phyloP scores from a whole-genome alignment of 2,329 filamentous ascomycete genomes.

The Arthrinium phaeospermum region DNA sequence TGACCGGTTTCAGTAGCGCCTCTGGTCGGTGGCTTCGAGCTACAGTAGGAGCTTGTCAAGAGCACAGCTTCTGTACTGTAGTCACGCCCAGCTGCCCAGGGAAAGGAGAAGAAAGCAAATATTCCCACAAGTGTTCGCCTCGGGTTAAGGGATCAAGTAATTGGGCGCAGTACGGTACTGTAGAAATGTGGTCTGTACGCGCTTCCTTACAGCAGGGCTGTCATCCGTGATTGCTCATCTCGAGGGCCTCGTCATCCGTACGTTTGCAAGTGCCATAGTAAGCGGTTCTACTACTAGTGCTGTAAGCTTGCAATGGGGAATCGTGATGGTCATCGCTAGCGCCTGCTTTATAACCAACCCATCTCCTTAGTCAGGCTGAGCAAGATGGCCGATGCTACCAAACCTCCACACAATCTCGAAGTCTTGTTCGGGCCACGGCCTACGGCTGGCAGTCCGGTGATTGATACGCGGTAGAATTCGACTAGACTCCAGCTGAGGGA shows the following conservation, averaged over 20 bases:
- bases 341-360: background rate
- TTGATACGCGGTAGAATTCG: background rate
- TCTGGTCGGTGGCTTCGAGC: background rate
- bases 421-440: background rate
- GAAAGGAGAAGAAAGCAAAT: background rate
- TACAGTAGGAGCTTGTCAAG: slow-evolving; percentile 7
- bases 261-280: background rate
- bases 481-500: background rate
- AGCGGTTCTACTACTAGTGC: background rate
- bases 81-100: background rate
- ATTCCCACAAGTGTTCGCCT: background rate
- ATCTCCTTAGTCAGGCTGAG: slow-evolving; percentile 8
- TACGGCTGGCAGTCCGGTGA: background rate
- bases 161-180: too few relatives aligned
- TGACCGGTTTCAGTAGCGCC: background rate
- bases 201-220: background rate
- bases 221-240: too few relatives aligned
- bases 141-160: background rate
- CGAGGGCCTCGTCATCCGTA: background rate
- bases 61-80: background rate
- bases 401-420: background rate
- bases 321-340: slow-evolving; percentile 1
- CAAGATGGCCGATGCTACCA: background rate
- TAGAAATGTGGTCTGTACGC: background rate
- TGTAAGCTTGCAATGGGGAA: slow-evolving; percentile 1